A percentile compares a stretch with the other conserved stretches of the same genome.
Evolutionary conservation across 371 early-diverging fungal species (phyloP).

Genomic region (Apophysomyces trapeziformis): DNA sequence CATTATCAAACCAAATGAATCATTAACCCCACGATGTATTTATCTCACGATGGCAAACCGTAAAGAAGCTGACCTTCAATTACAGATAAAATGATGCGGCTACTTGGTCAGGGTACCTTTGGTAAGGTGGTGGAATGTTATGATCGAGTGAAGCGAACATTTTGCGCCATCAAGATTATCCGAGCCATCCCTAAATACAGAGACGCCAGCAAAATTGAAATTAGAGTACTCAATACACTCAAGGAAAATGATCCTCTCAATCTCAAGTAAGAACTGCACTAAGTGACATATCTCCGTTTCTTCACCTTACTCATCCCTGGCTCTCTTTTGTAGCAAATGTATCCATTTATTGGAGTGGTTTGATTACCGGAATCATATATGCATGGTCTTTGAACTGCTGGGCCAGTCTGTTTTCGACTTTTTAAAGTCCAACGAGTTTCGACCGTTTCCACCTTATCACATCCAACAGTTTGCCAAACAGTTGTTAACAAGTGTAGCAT

Average conservation of each 20-base stretch:
- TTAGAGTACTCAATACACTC: conserved; percentile 81
- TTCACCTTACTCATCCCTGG: background rate
- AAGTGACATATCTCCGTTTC: too few relatives aligned
- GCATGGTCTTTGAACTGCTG: conserved; percentile 96
- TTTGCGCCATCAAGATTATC: conserved; percentile 85
- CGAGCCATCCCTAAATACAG: conserved; percentile 93
- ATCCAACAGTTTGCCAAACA: conserved; percentile 85
- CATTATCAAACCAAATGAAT: conserved; percentile 74
- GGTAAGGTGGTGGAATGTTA: conserved; percentile 94
- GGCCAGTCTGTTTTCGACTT: conserved; percentile 92
- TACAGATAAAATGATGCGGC: conserved; percentile 76
- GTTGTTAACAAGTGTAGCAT: conserved; percentile 75
- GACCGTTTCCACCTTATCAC: conserved; percentile 85
- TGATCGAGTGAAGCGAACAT: conserved; percentile 64
- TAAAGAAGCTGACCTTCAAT: conserved; percentile 6
- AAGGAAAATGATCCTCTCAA: conserved; percentile 78
- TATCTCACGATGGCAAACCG: background rate
- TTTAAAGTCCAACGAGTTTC: conserved; percentile 87
- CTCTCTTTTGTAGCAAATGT: conserved; percentile 52
- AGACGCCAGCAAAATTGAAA: conserved; percentile 91
- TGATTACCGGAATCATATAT: conserved; percentile 90
- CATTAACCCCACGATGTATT: conserved; percentile 78
- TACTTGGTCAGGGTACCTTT: conserved; percentile 97
- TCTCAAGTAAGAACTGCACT: conserved; percentile 49
- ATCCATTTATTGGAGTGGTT: conserved; percentile 83